These are phyloP conservation scores for Oropetium thomaeum DNA, from an alignment of 176 grass and related monocot genomes.

Conservation along the genomic window DNA sequence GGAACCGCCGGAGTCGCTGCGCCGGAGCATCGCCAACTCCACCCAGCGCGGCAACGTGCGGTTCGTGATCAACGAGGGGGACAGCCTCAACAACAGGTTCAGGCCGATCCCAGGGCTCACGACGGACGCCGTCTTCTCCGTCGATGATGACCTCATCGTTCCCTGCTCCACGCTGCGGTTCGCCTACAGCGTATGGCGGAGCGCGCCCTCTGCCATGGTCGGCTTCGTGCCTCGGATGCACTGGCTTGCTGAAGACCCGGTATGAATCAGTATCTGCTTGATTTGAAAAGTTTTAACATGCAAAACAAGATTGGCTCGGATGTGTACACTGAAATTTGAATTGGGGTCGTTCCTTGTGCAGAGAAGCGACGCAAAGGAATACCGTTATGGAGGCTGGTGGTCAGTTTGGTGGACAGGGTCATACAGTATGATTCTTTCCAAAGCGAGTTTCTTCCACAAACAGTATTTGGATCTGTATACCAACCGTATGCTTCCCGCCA, in stretches of 20 bases:
- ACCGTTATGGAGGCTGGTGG: slow-evolving; percentile 84
- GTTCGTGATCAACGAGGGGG: slow-evolving; percentile 57
- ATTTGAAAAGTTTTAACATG: background rate
- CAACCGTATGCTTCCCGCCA: slow-evolving; percentile 53
- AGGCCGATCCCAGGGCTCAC: slow-evolving; percentile 56
- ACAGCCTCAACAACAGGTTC: slow-evolving; percentile 93
- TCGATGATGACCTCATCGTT: slow-evolving; percentile 88
- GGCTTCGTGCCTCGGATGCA: slow-evolving; percentile 92
- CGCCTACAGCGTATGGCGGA: slow-evolving; percentile 69
- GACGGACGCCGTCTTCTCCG: slow-evolving; percentile 76
- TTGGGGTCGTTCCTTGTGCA: slow-evolving; percentile 18
- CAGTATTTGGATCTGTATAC: slow-evolving; percentile 78
- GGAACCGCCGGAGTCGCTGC: slow-evolving; percentile 49
- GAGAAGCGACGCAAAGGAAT: slow-evolving; percentile 34
- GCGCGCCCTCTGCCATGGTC: slow-evolving; percentile 62
- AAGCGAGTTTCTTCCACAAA: slow-evolving; percentile 76
- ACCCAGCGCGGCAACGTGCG: background rate
- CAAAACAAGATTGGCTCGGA: background rate
- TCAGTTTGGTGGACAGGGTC: slow-evolving; percentile 97
- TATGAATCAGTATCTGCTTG: background rate
- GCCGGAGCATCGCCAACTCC: slow-evolving; percentile 23
- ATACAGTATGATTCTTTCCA: slow-evolving; percentile 95
- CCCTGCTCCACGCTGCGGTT: slow-evolving; percentile 73
- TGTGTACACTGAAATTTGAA: background rate
- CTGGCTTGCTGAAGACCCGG: slow-evolving; percentile 51